A percentile compares a stretch with the other conserved stretches of the same genome.
Evolutionary conservation across 192 early-diverging fungal species (phyloP).

Genomic region (Coemansia sp.): DNA sequence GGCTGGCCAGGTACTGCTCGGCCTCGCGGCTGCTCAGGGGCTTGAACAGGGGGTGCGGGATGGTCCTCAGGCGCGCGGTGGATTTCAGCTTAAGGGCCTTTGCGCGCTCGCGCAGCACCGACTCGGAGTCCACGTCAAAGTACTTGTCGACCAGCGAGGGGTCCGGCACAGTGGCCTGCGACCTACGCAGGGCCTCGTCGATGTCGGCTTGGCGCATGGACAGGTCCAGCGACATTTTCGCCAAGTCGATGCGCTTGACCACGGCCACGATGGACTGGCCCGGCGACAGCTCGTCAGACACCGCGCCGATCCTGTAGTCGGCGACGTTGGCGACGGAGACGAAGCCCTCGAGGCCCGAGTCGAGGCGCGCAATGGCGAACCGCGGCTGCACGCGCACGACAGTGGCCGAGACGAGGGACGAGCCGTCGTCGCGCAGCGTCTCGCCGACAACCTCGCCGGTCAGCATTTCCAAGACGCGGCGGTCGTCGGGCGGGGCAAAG

Average conservation of each 20-base stretch:
- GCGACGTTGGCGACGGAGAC: slow-evolving; percentile 65
- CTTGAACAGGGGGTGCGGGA: slow-evolving; percentile 88
- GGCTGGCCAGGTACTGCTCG: slow-evolving; percentile 66
- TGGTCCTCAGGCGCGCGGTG: slow-evolving; percentile 58
- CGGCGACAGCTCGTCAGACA: slow-evolving; percentile 64
- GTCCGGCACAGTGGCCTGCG: slow-evolving; percentile 38
- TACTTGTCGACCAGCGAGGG: slow-evolving; percentile 53
- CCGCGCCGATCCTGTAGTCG: slow-evolving; percentile 60
- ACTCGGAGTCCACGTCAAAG: slow-evolving; percentile 63
- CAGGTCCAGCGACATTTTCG: slow-evolving; percentile 76
- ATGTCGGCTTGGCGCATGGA: slow-evolving; percentile 66
- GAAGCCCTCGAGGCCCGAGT: slow-evolving; percentile 84
- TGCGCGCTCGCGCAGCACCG: slow-evolving; percentile 40
- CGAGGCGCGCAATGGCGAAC: slow-evolving; percentile 74
- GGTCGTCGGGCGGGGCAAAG: slow-evolving; percentile 60
- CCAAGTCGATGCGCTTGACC: slow-evolving; percentile 79
- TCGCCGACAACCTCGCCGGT: slow-evolving; percentile 75
- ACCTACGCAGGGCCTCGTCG: slow-evolving; percentile 41
- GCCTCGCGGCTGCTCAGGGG: slow-evolving; percentile 72
- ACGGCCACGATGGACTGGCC: slow-evolving; percentile 74
- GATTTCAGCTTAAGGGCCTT: slow-evolving; percentile 35
- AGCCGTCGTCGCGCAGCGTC: slow-evolving; percentile 63
- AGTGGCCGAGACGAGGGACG: slow-evolving; percentile 67
- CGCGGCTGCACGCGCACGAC: slow-evolving; percentile 73
- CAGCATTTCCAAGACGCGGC: slow-evolving; percentile 79